These are phyloP conservation scores for Cryptococcus deneoformans DNA, from an alignment of 1,284 basidiomycete genomes.

Conservation along the genomic window DNA sequence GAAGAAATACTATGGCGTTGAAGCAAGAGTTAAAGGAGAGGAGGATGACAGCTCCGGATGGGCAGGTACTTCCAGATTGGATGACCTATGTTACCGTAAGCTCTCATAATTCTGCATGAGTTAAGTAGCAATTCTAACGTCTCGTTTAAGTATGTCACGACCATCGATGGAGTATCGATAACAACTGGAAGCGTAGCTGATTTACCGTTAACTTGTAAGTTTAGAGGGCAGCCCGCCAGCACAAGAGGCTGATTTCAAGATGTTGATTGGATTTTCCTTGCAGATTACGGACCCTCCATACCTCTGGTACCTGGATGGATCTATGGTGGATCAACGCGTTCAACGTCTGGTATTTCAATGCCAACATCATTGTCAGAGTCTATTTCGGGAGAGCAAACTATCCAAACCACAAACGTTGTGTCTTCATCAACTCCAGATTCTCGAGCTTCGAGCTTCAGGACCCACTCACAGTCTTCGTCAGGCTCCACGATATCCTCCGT, in stretches of 20 bases:
- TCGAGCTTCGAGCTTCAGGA: not conserved
- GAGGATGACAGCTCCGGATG: slow-evolving; percentile 1
- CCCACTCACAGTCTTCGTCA: not conserved
- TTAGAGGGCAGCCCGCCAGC: not conserved
- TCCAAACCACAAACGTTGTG: not conserved
- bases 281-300: slow-evolving; percentile 29
- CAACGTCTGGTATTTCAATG: not conserved
- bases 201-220: slow-evolving; percentile 30
- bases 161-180: slow-evolving; percentile 12
- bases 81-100: slow-evolving; percentile 14
- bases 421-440: not conserved
- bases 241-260: not conserved
- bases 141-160: slow-evolving; percentile 17
- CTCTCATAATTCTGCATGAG: not conserved
- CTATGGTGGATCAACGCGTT: slow-evolving; percentile 19
- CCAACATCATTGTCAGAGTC: not conserved
- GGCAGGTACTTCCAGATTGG: slow-evolving; percentile 19
- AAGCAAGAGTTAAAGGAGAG: too few species aligned
- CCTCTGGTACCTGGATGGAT: slow-evolving; percentile 22
- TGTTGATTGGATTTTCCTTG: not conserved
- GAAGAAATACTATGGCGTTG: too few species aligned
- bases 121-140: not conserved
- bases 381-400: not conserved
- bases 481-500: not conserved
- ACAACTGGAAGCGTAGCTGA: slow-evolving; percentile 24